Evolutionary conservation across 805 yeast species (phyloP).

Genomic region (Zygosaccharomyces pseudorouxii): DNA sequence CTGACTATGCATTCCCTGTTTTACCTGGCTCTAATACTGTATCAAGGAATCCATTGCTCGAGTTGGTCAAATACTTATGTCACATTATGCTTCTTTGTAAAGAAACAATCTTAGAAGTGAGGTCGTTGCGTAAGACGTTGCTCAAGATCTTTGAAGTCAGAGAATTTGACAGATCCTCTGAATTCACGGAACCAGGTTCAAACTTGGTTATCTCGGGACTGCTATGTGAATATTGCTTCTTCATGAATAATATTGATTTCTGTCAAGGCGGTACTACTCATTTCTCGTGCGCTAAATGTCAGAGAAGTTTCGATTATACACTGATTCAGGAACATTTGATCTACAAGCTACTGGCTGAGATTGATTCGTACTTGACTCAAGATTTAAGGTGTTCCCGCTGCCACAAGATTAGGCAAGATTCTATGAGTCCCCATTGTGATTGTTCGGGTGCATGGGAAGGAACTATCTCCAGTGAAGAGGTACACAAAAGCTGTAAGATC

Average conservation of each 20-base stretch:
- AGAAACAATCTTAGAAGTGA: conserved; percentile 62
- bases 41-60: conserved; percentile 68
- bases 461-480: conserved; percentile 43
- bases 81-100: conserved; percentile 67
- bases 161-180: conserved; percentile 76
- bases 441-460: conserved; percentile 87
- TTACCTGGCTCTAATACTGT: conserved; percentile 68
- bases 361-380: conserved; percentile 66
- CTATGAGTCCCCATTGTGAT: conserved; percentile 67
- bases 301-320: conserved; percentile 56
- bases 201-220: conserved; percentile 62
- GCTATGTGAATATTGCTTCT: conserved; percentile 75
- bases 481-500: conserved; percentile 44
- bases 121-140: conserved; percentile 70
- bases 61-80: conserved; percentile 68
- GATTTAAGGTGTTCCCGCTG: conserved; percentile 82
- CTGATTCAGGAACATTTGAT: conserved; percentile 77
- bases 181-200: conserved; percentile 69
- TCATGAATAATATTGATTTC: conserved; percentile 70
- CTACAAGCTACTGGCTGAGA: conserved; percentile 49
- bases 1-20: conserved; percentile 67
- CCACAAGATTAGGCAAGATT: conserved; percentile 56
- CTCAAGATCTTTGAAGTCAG: conserved; percentile 69
- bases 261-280: conserved; percentile 55
- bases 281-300: conserved; percentile 68